Conservation (phyloP, 176 grass and related monocot genomes). For the Musa schizocarpa region DNA sequence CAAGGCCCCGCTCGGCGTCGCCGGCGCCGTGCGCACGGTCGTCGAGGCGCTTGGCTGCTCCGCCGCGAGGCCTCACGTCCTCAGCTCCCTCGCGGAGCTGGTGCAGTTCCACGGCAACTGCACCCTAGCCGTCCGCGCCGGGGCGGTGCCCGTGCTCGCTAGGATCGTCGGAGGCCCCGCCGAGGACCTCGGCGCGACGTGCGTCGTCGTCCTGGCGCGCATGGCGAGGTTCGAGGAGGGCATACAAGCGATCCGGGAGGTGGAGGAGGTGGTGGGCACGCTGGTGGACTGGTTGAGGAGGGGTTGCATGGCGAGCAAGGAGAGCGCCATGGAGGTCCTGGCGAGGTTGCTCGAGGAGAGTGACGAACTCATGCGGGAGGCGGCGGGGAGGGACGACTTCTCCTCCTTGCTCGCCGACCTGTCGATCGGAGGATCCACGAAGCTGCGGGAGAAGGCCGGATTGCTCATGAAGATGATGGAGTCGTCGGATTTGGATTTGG, state of each 20-base stretch:
- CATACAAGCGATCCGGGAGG: slow-evolving; percentile 1
- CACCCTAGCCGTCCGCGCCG: slow-evolving; percentile 13
- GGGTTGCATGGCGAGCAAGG: slow-evolving; percentile 1
- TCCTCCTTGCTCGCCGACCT: slow-evolving; percentile 5
- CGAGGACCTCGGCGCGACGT: slow-evolving; percentile 1
- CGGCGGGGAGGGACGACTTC: not conserved
- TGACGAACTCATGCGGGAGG: not conserved
- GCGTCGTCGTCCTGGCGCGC: not conserved
- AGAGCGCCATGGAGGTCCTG: slow-evolving; percentile 15
- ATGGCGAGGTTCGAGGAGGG: slow-evolving; percentile 21
- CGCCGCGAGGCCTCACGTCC: slow-evolving; percentile 2
- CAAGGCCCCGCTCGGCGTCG: slow-evolving; percentile 16
- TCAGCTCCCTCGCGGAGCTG: slow-evolving; percentile 15
- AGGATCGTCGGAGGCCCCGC: not conserved
- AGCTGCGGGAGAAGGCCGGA: slow-evolving; percentile 10
- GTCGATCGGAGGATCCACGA: slow-evolving; percentile 1
- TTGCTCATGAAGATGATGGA: slow-evolving; percentile 10
- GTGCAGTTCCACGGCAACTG: slow-evolving; percentile 14
- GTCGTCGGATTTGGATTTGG: slow-evolving; percentile 2
- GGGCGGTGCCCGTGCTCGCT: slow-evolving; percentile 5
- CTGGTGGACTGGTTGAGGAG: slow-evolving; percentile 1
- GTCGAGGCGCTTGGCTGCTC: not conserved
- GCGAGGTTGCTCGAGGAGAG: slow-evolving; percentile 5
- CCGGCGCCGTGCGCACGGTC: slow-evolving; percentile 10
- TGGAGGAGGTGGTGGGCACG: not conserved